Base-by-base conservation (phyloP, 1,284 basidiomycete genomes). In the Trichosporon faecale region DNA sequence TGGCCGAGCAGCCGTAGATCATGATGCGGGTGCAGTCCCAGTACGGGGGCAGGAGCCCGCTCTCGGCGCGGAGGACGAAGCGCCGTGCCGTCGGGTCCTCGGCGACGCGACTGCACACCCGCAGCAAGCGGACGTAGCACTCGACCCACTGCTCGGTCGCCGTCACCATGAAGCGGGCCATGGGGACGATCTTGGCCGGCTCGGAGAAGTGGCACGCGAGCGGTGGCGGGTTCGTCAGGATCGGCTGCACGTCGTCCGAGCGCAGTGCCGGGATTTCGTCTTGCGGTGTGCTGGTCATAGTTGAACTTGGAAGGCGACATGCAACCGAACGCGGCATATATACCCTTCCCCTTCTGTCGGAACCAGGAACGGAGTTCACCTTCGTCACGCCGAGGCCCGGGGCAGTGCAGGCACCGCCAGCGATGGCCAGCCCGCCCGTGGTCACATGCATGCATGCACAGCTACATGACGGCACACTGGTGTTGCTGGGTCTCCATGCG, bases 141-240 rank as follows among this genome's bases (percentile, higher is more conserved):
- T 16, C 52, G 23, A 57, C 52, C 52, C 52, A 57, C 52, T 57
- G 52, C 52, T 57, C 52, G 6, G n/a, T n/a, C 16, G n/a, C 52
- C 52, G 52, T 57, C 52, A 57, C 52, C 52, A 57, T 57, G 52
- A 57, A 57, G 52, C 52, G 52, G 16, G 52, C 52, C 52, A 57
- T 57, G 52, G 52, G 52, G 52, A 57, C 16, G 52, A 57, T 57
- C 16, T n/a, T 16, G 16, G 52, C 52, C 18, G 52, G 52, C 23
- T 57, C 52, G 52, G 52, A 23, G 40, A 44, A 44, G 40, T 44
- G 40, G 18, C 40, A 44, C 18, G 40, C 40, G 16, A 44, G 16
- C 16, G 40, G 40, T 5, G 40, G 40, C 40, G 40, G 40, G 6
- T 18, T n/a, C 18, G 18, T 8, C 18, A 44, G 40, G 12, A 44